phyloP scores from a whole-genome alignment of 2,329 filamentous ascomycete species.

The Pseudogymnoascus sp. region DNA sequence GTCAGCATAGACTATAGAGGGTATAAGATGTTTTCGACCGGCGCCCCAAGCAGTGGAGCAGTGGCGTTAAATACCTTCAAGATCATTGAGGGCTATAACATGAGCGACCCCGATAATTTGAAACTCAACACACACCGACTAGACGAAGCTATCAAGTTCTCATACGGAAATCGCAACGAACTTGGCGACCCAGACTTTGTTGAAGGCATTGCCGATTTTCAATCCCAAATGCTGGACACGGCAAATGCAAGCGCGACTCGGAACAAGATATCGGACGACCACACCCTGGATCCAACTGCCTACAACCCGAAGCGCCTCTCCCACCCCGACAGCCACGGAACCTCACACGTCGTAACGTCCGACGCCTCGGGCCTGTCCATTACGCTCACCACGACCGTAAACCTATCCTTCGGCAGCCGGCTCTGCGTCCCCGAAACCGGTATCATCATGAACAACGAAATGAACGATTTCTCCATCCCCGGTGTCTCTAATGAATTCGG shows the following conservation, averaged over 20 bases:
- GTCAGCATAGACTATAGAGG: conserved; percentile 59
- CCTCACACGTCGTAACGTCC: conserved; percentile 63
- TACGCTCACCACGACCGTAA: conserved; percentile 79
- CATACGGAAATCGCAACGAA: conserved; percentile 68
- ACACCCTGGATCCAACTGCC: conserved; percentile 61
- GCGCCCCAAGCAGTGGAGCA: conserved; percentile 70
- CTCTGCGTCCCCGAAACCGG: conserved; percentile 69
- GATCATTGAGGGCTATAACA: conserved; percentile 67
- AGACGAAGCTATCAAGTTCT: conserved; percentile 84
- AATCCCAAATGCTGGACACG: conserved; percentile 59
- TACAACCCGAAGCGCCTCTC: conserved; percentile 67
- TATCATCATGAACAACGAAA: conserved; percentile 47
- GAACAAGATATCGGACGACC: conserved; percentile 60
- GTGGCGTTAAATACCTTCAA: conserved; percentile 64
- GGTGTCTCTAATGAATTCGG: conserved; percentile 72
- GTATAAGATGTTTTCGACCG: conserved; percentile 60
- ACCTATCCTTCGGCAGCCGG: conserved; percentile 74
- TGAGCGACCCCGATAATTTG: conserved; percentile 41
- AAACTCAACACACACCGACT: conserved; percentile 74
- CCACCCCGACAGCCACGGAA: conserved; percentile 62
- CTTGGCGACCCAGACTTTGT: conserved; percentile 80
- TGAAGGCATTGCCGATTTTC: conserved; percentile 51
- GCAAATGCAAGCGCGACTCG: conserved; percentile 53
- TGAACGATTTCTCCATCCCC: conserved; percentile 82
- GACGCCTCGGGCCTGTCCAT: conserved; percentile 69